Percentiles rank a stretch among this genome's conserved stretches.
phyloP scores from a whole-genome alignment of 441 rosid species.

The Adansonia madagascariensis region DNA sequence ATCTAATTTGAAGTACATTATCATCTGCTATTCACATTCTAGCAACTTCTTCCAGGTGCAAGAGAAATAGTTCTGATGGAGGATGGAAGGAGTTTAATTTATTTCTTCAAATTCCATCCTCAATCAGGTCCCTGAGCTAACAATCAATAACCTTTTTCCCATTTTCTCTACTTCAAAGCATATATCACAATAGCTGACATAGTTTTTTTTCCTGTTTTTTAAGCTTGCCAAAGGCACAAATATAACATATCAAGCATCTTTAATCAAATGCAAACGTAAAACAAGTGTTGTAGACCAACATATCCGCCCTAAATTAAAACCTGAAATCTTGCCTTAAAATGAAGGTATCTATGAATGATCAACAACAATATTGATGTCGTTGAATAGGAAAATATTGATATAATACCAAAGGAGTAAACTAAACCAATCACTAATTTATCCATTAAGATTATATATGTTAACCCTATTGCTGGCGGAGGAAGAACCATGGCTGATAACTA shows the following conservation, averaged over 20 bases:
- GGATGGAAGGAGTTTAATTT: neutral
- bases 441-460: neutral
- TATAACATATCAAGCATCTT: neutral
- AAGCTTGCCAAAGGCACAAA: neutral
- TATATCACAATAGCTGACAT: neutral
- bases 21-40: neutral
- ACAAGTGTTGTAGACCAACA: neutral
- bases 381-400: neutral
- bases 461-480: neutral
- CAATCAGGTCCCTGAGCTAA: neutral
- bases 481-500: neutral
- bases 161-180: neutral
- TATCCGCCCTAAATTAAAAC: neutral
- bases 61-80: neutral
- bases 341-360: constrained; percentile 1
- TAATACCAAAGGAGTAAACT: constrained; percentile 6
- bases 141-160: neutral
- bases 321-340: neutral
- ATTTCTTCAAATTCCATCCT: neutral
- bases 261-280: too few species aligned
- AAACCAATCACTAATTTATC: neutral
- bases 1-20: neutral
- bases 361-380: neutral
- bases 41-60: neutral
- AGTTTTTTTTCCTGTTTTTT: neutral